Percentiles rank a stretch among this genome's conserved stretches.
Evolutionary conservation across 345 rosid genomes (phyloP).

Genomic region (Camelina laxa): DNA sequence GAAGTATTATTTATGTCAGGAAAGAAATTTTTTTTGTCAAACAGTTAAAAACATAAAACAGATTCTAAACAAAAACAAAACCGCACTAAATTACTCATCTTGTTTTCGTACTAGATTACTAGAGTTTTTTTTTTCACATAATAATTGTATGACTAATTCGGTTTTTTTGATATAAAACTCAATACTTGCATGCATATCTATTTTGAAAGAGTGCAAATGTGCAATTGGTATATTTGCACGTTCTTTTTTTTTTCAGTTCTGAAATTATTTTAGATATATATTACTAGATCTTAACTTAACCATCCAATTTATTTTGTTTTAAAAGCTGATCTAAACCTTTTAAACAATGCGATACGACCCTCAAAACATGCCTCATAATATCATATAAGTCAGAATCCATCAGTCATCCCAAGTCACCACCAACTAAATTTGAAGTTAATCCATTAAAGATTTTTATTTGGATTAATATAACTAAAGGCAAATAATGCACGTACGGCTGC

Average conservation of each 20-base stretch:
- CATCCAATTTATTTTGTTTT: background rate
- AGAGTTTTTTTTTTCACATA: too few species aligned
- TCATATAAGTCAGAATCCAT: background rate
- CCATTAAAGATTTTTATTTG: background rate
- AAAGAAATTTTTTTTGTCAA: too few species aligned
- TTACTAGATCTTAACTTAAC: background rate
- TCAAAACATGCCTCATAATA: slow-evolving; percentile 6
- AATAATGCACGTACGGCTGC: slow-evolving; percentile 45
- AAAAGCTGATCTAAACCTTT: background rate
- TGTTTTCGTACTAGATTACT: too few species aligned
- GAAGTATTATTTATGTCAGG: too few species aligned
- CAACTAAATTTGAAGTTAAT: slow-evolving; percentile 19
- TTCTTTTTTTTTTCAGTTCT: background rate
- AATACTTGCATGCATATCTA: background rate
- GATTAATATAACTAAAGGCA: slow-evolving; percentile 15
- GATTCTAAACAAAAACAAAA: too few species aligned
- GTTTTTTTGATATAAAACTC: background rate
- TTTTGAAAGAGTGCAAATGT: background rate
- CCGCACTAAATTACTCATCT: too few species aligned
- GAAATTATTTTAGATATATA: background rate
- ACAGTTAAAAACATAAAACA: too few species aligned
- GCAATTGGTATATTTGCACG: background rate
- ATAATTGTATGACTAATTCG: too few species aligned
- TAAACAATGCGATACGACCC: slow-evolving; percentile 5
- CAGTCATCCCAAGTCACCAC: slow-evolving; percentile 10